These are phyloP conservation scores for Moniliophthora roreri DNA, from an alignment of 1,284 basidiomycete species.

Conservation along the genomic window DNA sequence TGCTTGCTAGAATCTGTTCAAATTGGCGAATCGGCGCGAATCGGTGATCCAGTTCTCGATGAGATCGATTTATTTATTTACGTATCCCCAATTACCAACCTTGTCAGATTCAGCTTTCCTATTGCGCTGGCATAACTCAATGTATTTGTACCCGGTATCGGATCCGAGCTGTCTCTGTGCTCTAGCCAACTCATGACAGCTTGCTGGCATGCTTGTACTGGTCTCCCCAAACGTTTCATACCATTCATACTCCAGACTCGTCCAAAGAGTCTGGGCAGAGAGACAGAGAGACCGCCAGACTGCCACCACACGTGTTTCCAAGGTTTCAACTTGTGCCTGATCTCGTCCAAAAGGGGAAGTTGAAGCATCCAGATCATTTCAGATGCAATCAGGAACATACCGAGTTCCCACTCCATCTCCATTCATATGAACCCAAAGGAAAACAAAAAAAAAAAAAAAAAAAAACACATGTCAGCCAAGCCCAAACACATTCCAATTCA, in stretches of 20 bases:
- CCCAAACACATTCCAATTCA: too few relatives aligned
- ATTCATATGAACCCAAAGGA: too few relatives aligned
- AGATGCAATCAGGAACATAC: conserved; percentile 9
- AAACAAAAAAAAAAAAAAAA: too few relatives aligned
- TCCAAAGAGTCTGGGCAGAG: too few relatives aligned
- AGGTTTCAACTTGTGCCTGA: conserved; percentile 7
- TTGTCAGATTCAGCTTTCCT: neutral
- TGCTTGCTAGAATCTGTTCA: conserved; percentile 10
- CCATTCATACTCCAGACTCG: neutral
- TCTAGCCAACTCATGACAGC: neutral
- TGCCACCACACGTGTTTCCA: conserved; percentile 6
- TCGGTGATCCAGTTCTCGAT: conserved; percentile 24
- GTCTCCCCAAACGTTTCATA: neutral
- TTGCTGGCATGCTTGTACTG: neutral
- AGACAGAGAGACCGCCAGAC: too few relatives aligned
- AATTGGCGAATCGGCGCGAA: conserved; percentile 14
- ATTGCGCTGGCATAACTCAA: neutral
- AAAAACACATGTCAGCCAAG: too few relatives aligned
- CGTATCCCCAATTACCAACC: conserved; percentile 3
- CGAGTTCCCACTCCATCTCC: neutral
- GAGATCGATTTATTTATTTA: conserved; percentile 20
- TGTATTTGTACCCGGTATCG: conserved; percentile 3
- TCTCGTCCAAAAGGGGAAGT: conserved; percentile 9
- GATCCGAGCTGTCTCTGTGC: conserved; percentile 8
- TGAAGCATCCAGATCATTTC: conserved; percentile 1